A percentile compares a stretch with the other conserved stretches of the same genome.
Evolutionary conservation across 768 basidiomycete genomes (phyloP).

Genomic region (Ramaria rubella): DNA sequence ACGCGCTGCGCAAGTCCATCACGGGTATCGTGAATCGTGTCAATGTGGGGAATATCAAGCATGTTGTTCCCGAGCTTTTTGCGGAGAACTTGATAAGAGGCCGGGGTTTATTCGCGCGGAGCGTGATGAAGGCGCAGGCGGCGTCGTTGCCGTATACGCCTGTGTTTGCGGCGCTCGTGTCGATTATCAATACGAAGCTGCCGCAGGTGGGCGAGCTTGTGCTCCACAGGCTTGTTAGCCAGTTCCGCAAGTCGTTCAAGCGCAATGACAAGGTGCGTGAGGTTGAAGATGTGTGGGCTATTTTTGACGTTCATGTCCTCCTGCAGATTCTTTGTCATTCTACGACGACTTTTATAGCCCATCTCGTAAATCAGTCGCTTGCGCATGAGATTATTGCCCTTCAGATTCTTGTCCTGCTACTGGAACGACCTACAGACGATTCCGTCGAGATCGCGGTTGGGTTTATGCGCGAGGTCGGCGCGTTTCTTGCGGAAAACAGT

Average conservation of each 20-base stretch:
- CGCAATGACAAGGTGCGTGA: conserved; percentile 87
- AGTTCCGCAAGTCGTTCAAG: conserved; percentile 92
- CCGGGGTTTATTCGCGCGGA: conserved; percentile 84
- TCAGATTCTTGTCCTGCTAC: conserved; percentile 90
- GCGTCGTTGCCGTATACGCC: conserved; percentile 97
- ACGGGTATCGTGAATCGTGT: conserved; percentile 99
- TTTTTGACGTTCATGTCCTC: background rate
- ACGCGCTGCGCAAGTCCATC: conserved; percentile 93
- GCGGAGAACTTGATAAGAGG: conserved; percentile 91
- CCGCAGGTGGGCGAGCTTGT: conserved; percentile 94
- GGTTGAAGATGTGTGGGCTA: background rate
- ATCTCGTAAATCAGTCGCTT: conserved; percentile 89
- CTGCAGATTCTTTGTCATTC: conserved; percentile 85
- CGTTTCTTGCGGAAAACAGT: conserved; percentile 87
- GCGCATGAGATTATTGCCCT: conserved; percentile 93
- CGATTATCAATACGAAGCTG: conserved; percentile 95
- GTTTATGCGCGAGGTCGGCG: conserved; percentile 95
- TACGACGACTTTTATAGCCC: conserved; percentile 82
- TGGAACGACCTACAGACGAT: conserved; percentile 94
- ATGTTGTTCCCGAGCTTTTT: conserved; percentile 86
- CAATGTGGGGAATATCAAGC: conserved; percentile 94
- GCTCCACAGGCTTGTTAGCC: conserved; percentile 82
- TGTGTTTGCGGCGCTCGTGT: conserved; percentile 89
- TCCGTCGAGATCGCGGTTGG: conserved; percentile 98
- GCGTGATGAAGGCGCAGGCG: conserved; percentile 97